phyloP scores from a whole-genome alignment of 495 filamentous ascomycete species.

The Neurospora terricola region DNA sequence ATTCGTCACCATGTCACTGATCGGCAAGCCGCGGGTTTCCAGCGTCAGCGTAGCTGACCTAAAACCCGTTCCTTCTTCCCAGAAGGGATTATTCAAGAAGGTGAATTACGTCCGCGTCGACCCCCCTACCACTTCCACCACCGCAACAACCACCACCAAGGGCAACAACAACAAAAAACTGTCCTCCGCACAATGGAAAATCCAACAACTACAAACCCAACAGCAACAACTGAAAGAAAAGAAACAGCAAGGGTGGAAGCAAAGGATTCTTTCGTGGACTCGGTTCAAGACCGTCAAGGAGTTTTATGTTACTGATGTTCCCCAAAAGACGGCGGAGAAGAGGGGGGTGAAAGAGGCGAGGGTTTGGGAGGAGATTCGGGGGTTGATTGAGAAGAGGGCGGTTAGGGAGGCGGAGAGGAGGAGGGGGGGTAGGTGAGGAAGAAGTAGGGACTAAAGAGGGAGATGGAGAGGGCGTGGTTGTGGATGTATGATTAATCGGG shows the following conservation, averaged over 20 bases:
- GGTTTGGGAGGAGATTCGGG: background rate
- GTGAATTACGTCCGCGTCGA: background rate
- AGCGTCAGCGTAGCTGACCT: conserved; percentile 42
- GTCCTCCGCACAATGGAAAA: background rate
- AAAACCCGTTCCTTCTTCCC: conserved; percentile 16
- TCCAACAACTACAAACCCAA: background rate
- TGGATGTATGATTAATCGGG: background rate
- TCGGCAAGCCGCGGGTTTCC: conserved; percentile 43
- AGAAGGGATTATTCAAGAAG: background rate
- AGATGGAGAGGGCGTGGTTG: background rate
- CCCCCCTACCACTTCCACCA: background rate
- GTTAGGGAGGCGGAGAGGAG: background rate
- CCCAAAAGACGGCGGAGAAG: background rate
- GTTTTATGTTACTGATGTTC: background rate
- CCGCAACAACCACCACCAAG: background rate
- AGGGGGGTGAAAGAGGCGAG: background rate
- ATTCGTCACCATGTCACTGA: conserved; percentile 60
- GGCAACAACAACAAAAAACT: background rate
- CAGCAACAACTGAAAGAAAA: background rate
- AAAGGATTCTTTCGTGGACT: background rate
- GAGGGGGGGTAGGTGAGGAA: background rate
- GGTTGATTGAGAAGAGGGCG: background rate
- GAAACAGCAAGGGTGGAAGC: background rate
- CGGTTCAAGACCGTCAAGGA: background rate
- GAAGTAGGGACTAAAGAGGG: background rate